A percentile compares a stretch with the other conserved stretches of the same genome.
Conservation (phyloP, 805 yeast species). For the Wickerhamiella azyma region DNA sequence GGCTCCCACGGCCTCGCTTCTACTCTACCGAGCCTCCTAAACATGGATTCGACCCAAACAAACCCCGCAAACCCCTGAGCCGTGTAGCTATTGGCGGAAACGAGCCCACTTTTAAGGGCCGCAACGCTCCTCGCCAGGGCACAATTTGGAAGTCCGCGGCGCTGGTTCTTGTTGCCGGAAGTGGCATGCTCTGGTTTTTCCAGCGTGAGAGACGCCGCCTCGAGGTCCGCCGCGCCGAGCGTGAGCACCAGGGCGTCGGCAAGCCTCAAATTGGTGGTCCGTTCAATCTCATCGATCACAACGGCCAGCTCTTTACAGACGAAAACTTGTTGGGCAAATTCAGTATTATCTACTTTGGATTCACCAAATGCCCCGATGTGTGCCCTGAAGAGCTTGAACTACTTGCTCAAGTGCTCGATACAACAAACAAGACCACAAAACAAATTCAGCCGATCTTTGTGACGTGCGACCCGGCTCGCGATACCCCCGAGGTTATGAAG, state of each 20-base stretch:
- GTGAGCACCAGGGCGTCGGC: conserved; percentile 76
- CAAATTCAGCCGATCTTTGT: conserved; percentile 72
- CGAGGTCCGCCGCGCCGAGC: conserved; percentile 63
- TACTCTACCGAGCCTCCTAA: not conserved
- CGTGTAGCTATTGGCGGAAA: conserved; percentile 66
- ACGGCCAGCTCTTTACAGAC: conserved; percentile 65
- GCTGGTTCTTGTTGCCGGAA: conserved; percentile 55
- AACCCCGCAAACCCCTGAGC: conserved; percentile 51
- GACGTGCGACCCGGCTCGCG: conserved; percentile 96
- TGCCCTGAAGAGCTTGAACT: conserved; percentile 97
- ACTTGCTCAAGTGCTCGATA: conserved; percentile 55
- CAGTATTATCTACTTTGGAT: conserved; percentile 84
- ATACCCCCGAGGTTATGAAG: conserved; percentile 70
- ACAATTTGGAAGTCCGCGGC: conserved; percentile 60
- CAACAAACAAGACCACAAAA: conserved; percentile 35
- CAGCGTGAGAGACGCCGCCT: conserved; percentile 62
- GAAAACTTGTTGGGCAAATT: conserved; percentile 65
- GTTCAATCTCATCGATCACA: conserved; percentile 55
- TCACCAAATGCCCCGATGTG: conserved; percentile 95
- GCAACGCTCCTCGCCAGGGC: conserved; percentile 32
- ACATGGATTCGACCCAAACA: conserved; percentile 20
- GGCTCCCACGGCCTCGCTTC: not conserved
- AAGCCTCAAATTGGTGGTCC: conserved; percentile 90
- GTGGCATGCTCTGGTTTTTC: conserved; percentile 57
- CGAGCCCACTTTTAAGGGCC: conserved; percentile 28